Percentiles rank a stretch among this genome's conserved stretches.
Evolutionary conservation across 345 rosid species (phyloP).

Genomic region (Citrus australasica): DNA sequence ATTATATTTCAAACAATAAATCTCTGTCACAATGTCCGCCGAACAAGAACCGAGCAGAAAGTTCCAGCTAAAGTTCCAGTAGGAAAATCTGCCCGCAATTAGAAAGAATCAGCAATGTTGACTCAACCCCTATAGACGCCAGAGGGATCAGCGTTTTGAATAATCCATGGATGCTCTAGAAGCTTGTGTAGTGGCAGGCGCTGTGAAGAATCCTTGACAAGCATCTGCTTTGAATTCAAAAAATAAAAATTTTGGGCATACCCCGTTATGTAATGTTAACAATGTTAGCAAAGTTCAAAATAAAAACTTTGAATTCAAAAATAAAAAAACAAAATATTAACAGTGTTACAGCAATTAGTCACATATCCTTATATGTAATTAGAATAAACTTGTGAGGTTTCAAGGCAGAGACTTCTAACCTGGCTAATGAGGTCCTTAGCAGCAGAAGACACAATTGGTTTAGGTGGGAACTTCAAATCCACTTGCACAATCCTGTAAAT

Average conservation of each 20-base stretch:
- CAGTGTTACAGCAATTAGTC: background rate
- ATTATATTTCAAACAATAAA: background rate
- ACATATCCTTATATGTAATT: background rate
- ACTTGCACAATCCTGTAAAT: slow-evolving; percentile 85
- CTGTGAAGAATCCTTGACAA: slow-evolving; percentile 75
- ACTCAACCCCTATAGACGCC: slow-evolving; percentile 65
- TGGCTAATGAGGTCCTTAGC: slow-evolving; percentile 91
- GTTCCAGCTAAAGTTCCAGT: background rate
- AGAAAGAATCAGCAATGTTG: background rate
- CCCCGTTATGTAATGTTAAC: background rate
- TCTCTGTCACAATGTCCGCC: background rate
- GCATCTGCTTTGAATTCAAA: slow-evolving; percentile 54
- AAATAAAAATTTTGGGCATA: background rate
- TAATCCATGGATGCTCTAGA: slow-evolving; percentile 95
- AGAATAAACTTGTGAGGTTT: background rate
- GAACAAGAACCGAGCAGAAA: background rate
- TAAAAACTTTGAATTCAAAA: background rate
- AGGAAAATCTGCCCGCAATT: background rate
- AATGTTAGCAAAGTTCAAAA: too few relatives aligned
- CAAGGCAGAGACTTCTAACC: slow-evolving; percentile 33
- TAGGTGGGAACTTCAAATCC: slow-evolving; percentile 86
- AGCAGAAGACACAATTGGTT: slow-evolving; percentile 79
- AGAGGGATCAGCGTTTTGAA: slow-evolving; percentile 90
- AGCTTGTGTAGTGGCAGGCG: slow-evolving; percentile 87
- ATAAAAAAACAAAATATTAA: background rate